phyloP scores from a whole-genome alignment of 495 filamentous ascomycete genomes.

The Rostrohypoxylon terebratum region DNA sequence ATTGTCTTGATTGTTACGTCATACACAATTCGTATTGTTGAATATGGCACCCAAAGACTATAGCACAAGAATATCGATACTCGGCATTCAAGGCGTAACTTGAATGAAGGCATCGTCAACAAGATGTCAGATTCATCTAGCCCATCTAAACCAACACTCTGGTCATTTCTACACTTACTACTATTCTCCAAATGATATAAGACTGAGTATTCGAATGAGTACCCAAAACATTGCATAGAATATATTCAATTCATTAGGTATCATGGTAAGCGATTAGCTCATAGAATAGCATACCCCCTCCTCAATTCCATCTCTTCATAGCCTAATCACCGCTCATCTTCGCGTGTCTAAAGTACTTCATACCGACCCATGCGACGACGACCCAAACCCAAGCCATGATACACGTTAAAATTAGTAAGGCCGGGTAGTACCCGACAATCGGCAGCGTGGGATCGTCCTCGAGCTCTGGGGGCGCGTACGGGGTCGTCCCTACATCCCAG shows the following conservation, averaged over 20 bases:
- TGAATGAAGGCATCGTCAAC: no score
- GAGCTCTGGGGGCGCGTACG: slow-evolving; percentile 90
- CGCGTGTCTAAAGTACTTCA: slow-evolving; percentile 99
- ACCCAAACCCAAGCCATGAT: slow-evolving; percentile 99
- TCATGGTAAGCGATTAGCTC: background rate
- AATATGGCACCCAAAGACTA: no score
- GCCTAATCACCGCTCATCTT: slow-evolving; percentile 73
- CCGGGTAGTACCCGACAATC: slow-evolving; percentile 96
- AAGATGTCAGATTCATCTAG: background rate
- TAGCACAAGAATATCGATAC: no score
- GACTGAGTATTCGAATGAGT: background rate
- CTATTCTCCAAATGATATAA: background rate
- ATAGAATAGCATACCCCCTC: background rate
- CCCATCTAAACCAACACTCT: background rate
- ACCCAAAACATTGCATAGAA: background rate
- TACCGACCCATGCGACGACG: slow-evolving; percentile 94
- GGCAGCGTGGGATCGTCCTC: slow-evolving; percentile 94
- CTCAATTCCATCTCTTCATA: background rate
- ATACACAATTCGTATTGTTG: background rate
- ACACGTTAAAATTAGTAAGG: slow-evolving; percentile 87
- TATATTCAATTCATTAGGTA: slow-evolving; percentile 18
- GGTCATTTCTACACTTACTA: background rate
- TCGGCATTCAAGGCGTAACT: no score
- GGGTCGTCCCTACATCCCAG: slow-evolving; percentile 98
- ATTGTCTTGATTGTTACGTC: no score